Percentiles rank a stretch among this genome's conserved stretches.
phyloP scores from a whole-genome alignment of 2,329 filamentous ascomycete genomes.

The Blumeriella jaapii region DNA sequence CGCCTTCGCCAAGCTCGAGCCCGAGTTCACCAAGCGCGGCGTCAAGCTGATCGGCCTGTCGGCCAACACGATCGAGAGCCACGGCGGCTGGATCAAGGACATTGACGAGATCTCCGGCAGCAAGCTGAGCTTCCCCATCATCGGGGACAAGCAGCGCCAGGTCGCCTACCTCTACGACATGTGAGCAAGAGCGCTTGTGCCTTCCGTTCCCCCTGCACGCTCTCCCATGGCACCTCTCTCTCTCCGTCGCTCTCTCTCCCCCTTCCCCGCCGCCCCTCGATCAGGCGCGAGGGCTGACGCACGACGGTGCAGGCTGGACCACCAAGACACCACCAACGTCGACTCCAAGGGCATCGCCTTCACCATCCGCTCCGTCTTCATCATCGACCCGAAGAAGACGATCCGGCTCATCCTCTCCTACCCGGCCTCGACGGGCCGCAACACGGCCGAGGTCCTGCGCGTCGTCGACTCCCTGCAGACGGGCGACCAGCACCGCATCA shows the following conservation, averaged over 20 bases:
- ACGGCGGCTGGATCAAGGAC: slow-evolving; percentile 85
- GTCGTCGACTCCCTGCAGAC: slow-evolving; percentile 71
- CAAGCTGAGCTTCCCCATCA: slow-evolving; percentile 65
- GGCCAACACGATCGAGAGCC: slow-evolving; percentile 74
- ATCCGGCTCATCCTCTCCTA: slow-evolving; percentile 89
- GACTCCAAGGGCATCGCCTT: slow-evolving; percentile 77
- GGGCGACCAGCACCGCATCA: slow-evolving; percentile 79
- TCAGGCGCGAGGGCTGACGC: neutral
- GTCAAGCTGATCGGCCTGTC: slow-evolving; percentile 87
- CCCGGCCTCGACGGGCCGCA: slow-evolving; percentile 80
- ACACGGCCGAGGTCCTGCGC: slow-evolving; percentile 67
- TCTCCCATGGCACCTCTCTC: too few relatives aligned
- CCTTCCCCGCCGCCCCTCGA: neutral
- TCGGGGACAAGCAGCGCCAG: slow-evolving; percentile 69
- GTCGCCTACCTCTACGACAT: slow-evolving; percentile 70
- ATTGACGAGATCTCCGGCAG: slow-evolving; percentile 68
- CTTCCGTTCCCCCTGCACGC: too few relatives aligned
- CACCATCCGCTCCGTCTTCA: slow-evolving; percentile 89
- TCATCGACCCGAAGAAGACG: slow-evolving; percentile 89
- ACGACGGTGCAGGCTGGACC: slow-evolving; percentile 49
- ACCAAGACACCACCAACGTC: slow-evolving; percentile 72
- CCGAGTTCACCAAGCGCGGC: slow-evolving; percentile 75
- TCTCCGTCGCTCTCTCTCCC: too few relatives aligned
- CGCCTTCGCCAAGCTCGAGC: slow-evolving; percentile 79
- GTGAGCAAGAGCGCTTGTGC: too few relatives aligned